These are phyloP conservation scores for Hevea brasiliensis DNA, from an alignment of 345 rosid genomes.

Conservation along the genomic window DNA sequence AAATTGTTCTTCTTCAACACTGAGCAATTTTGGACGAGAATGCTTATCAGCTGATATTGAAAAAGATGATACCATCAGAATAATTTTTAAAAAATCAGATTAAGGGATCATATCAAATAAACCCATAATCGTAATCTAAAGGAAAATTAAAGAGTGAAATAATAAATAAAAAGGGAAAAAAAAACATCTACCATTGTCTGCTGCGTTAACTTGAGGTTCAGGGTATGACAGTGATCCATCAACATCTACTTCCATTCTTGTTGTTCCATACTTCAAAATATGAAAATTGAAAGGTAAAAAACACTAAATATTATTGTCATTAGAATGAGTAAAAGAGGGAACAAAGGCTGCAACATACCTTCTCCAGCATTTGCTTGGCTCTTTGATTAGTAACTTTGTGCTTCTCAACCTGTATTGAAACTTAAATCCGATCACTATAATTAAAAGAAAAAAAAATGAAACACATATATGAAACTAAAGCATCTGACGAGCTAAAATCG, in stretches of 20 bases:
- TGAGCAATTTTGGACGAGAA: constrained; percentile 75
- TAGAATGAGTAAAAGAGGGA: not conserved
- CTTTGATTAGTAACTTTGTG: constrained; percentile 64
- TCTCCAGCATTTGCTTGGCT: constrained; percentile 72
- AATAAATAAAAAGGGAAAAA: not conserved
- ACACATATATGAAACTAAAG: not conserved
- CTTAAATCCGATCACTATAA: not conserved
- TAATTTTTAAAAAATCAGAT: not conserved
- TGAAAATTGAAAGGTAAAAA: not conserved
- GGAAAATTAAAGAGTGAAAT: not conserved
- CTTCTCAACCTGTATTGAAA: constrained; percentile 54
- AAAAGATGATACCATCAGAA: constrained; percentile 9
- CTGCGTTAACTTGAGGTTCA: constrained; percentile 47
- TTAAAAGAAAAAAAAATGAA: not conserved
- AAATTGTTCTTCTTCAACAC: constrained; percentile 79
- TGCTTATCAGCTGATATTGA: constrained; percentile 63
- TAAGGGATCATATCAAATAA: not conserved
- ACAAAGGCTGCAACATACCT: constrained; percentile 42
- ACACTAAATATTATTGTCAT: constrained; percentile 10
- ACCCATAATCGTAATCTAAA: not conserved
- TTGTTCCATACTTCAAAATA: constrained; percentile 65
- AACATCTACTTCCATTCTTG: constrained; percentile 77
- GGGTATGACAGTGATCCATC: constrained; percentile 86
- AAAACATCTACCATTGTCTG: constrained; percentile 61
- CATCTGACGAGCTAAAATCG: not conserved